phyloP scores from a whole-genome alignment of 2,329 filamentous ascomycete species.

The Blastomyces silverae region DNA sequence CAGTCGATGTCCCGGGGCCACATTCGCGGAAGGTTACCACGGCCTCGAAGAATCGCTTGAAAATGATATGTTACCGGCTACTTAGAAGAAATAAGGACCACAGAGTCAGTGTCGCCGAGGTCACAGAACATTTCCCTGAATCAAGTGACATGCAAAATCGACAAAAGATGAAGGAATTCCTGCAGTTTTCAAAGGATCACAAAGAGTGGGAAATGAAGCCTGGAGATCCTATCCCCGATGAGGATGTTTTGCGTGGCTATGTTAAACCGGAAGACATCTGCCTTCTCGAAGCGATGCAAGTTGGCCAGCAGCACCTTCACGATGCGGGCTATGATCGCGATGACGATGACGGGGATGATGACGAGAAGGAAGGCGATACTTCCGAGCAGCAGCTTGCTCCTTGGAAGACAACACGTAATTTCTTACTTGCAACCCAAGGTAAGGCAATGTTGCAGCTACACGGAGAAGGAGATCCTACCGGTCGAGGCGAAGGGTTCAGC shows the following conservation, averaged over 20 bases:
- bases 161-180: constrained; percentile 94
- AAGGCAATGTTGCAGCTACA: constrained; percentile 97
- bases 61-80: constrained; percentile 89
- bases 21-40: constrained; percentile 94
- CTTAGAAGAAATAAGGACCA: constrained; percentile 67
- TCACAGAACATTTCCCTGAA: constrained; percentile 86
- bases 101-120: constrained; percentile 67
- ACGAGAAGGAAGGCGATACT: constrained; percentile 64
- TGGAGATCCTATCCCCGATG: constrained; percentile 69
- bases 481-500: constrained; percentile 87
- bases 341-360: constrained; percentile 59
- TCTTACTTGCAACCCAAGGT: constrained; percentile 83
- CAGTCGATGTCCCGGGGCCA: constrained; percentile 83
- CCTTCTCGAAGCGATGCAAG: constrained; percentile 91
- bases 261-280: constrained; percentile 95
- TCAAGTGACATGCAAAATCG: constrained; percentile 93
- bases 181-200: constrained; percentile 78
- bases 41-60: constrained; percentile 91
- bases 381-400: constrained; percentile 85
- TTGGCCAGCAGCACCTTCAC: constrained; percentile 81
- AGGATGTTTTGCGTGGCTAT: constrained; percentile 72
- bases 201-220: constrained; percentile 78
- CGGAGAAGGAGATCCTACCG: constrained; percentile 89
- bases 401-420: constrained; percentile 95
- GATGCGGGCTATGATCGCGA: constrained; percentile 78